Base-by-base conservation (phyloP, 129 eudicot genomes). In the Lonicera japonica region DNA sequence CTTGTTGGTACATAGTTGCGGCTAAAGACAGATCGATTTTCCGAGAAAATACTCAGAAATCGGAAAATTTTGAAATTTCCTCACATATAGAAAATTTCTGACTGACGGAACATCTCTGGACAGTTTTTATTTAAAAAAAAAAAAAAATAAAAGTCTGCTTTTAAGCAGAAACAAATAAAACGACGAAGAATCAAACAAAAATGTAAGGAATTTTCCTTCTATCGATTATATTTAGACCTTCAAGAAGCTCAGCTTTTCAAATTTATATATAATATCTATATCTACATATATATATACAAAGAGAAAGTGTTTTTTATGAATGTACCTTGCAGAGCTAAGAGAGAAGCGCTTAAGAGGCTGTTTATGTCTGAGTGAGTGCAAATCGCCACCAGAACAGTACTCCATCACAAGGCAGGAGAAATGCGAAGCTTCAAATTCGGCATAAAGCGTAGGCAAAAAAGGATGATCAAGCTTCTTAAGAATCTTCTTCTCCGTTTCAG, bases 381-480 rank as follows among this genome's bases (percentile, higher is more conserved):
- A 76, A 73, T 88, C 96, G 1, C 96, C 96, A 3, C 89, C 89
- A 52, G 85, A 68, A 23, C 96, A 88, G 59, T 71, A 88, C 59
- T 88, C 96, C 96, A 88, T 88, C 0, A 88, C 96, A 5, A 88
- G 82, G 21, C 96, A 84, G 0, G 87, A 79, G 66, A 88, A 88
- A 48, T 80, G 82, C 16, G 94, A 84, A 0, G 89, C 96, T 41
- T 88, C 87, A 56, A 88, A 88, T 40, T 88, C 89, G 0, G 96
- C 87, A 25, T 79, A 88, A 0, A 88, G 75, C 1, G 89, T 76
- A 11, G 96, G 96, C 58, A 88, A 56, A 48, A 88, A 88, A 0
- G 96, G 96, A 64, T 88, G 96, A 51, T 88, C 89, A n/a, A 88
- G 74, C 84, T 81, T 69, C 63, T 81, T 76, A 68, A 88, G 48